Evolutionary conservation across 306 rosid species (phyloP).

Genomic region (Glycine soja): DNA sequence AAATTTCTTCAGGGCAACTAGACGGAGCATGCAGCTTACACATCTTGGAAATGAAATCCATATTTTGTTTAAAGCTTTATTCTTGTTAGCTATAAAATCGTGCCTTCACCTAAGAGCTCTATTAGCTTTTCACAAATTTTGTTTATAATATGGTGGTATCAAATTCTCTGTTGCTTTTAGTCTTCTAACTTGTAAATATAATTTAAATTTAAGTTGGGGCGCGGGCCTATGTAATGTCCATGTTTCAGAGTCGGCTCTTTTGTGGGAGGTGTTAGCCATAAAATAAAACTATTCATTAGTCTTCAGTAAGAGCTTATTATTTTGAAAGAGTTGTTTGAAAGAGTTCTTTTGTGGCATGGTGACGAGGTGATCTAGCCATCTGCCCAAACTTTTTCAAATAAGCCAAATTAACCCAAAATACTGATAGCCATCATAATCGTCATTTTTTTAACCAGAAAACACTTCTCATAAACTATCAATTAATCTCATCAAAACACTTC

Average conservation of each 20-base stretch:
- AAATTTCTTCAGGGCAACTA: slow-evolving; percentile 16
- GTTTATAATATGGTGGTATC: background rate
- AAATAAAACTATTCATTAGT: too few species aligned
- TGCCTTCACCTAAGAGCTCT: background rate
- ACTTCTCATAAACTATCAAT: too few species aligned
- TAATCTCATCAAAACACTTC: too few species aligned
- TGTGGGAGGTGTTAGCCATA: too few species aligned
- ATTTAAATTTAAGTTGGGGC: background rate
- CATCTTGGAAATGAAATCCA: slow-evolving; percentile 25
- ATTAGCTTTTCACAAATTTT: background rate
- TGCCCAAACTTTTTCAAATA: too few species aligned
- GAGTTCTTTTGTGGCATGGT: too few species aligned
- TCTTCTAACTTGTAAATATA: background rate
- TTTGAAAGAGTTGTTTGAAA: too few species aligned
- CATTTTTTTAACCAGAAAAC: too few species aligned
- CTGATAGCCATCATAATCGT: too few species aligned
- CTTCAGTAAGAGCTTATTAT: too few species aligned
- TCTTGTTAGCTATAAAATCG: background rate
- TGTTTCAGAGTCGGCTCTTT: background rate
- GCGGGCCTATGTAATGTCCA: background rate
- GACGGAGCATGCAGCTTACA: slow-evolving; percentile 27
- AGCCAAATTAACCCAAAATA: too few species aligned
- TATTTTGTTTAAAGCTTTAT: background rate
- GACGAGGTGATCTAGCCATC: too few species aligned
- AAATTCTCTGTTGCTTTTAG: background rate